Percentiles rank a stretch among this genome's conserved stretches.
Conservation (phyloP, 441 rosid genomes). For the California macrophylla region DNA sequence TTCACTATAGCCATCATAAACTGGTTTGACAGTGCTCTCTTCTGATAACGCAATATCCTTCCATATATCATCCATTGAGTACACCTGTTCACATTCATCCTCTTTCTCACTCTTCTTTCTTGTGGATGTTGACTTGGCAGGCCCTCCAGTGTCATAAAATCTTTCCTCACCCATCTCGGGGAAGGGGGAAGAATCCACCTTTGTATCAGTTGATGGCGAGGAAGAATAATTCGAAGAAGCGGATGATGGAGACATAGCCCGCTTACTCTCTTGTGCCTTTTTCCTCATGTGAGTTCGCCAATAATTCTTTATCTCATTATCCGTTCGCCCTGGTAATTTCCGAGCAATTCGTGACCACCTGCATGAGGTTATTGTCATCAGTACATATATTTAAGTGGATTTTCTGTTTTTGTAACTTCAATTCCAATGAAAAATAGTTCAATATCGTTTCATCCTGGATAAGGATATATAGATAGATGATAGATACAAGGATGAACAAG, state of each 20-base stretch:
- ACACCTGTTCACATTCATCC: conserved; percentile 38
- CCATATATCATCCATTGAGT: conserved; percentile 90
- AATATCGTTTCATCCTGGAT: neutral
- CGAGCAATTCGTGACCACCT: conserved; percentile 95
- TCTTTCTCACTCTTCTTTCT: conserved; percentile 28
- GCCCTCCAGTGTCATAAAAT: conserved; percentile 66
- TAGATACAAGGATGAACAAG: neutral
- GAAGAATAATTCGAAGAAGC: conserved; percentile 41
- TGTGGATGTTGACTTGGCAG: conserved; percentile 19
- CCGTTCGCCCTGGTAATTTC: conserved; percentile 82
- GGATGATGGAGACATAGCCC: conserved; percentile 34
- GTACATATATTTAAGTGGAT: neutral
- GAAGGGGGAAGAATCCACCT: conserved; percentile 32
- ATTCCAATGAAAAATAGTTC: neutral
- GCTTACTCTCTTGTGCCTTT: conserved; percentile 73
- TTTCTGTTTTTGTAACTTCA: neutral
- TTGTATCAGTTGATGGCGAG: conserved; percentile 41
- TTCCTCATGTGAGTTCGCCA: conserved; percentile 89
- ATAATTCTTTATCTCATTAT: conserved; percentile 91
- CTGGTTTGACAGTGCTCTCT: conserved; percentile 39
- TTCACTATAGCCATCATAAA: conserved; percentile 37
- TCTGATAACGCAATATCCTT: conserved; percentile 63
- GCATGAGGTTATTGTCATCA: conserved; percentile 17
- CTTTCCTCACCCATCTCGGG: conserved; percentile 36
- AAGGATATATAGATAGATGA: neutral